phyloP scores from a whole-genome alignment of 805 yeast genomes.

The Suhomyces xylopsoci region DNA sequence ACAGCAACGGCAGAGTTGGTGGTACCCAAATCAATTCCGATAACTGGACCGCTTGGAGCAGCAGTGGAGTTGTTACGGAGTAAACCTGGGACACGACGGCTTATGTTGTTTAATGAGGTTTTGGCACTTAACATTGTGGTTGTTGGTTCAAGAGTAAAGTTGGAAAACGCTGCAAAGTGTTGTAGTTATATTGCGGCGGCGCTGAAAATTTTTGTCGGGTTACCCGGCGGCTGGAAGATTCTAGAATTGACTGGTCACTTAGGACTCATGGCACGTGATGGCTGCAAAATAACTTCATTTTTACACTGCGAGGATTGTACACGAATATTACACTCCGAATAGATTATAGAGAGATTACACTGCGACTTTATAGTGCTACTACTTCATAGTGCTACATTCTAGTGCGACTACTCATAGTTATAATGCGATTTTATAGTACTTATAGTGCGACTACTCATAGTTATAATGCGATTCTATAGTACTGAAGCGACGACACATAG shows the following conservation, averaged over 20 bases:
- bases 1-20: slow-evolving; percentile 88
- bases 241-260: neutral
- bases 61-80: slow-evolving; percentile 30
- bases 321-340: too few relatives aligned
- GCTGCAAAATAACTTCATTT: neutral
- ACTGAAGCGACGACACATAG: too few relatives aligned
- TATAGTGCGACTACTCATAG: too few relatives aligned
- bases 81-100: slow-evolving; percentile 31
- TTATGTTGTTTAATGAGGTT: slow-evolving; percentile 35
- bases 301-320: too few relatives aligned
- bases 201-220: slow-evolving; percentile 20
- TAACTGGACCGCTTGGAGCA: slow-evolving; percentile 52
- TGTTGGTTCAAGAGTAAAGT: neutral
- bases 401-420: too few relatives aligned
- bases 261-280: neutral
- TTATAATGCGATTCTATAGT: too few relatives aligned
- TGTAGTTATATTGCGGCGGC: slow-evolving; percentile 4
- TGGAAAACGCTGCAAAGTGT: neutral
- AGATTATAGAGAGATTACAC: too few relatives aligned
- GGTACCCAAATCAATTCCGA: slow-evolving; percentile 86
- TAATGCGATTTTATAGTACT: too few relatives aligned
- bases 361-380: too few relatives aligned
- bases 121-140: slow-evolving; percentile 42
- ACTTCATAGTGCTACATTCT: too few relatives aligned
- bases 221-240: slow-evolving; percentile 17